These are phyloP conservation scores for Rhodosporidiobolus odoratus DNA, from an alignment of 768 basidiomycete species.

Conservation along the genomic window DNA sequence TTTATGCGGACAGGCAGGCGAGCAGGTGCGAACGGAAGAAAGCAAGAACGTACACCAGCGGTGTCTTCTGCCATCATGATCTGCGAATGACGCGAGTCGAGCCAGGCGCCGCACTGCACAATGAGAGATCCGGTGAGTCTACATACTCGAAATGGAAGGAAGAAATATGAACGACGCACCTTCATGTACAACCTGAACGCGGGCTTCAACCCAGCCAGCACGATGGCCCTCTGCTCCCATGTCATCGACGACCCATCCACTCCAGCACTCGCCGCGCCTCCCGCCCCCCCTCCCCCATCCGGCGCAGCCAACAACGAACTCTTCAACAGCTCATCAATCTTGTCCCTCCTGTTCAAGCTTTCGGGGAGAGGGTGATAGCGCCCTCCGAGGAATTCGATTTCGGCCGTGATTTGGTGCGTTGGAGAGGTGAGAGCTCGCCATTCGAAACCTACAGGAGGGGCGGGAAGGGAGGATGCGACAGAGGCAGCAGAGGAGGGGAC, in stretches of 20 bases:
- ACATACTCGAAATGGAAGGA: background rate
- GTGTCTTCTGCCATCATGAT: background rate
- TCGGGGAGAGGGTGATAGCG: slow-evolving; percentile 63
- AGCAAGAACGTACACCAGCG: background rate
- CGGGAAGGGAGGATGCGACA: slow-evolving; percentile 53
- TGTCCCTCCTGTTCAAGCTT: background rate
- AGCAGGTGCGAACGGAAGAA: background rate
- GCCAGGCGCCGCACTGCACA: background rate
- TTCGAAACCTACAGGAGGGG: slow-evolving; percentile 61
- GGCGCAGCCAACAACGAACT: background rate
- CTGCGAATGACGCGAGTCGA: background rate
- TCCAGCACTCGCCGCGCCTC: background rate
- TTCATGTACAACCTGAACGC: slow-evolving; percentile 9
- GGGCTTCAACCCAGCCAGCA: slow-evolving; percentile 23
- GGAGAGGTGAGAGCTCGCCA: slow-evolving; percentile 64
- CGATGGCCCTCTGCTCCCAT: background rate
- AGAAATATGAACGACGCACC: background rate
- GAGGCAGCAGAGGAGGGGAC: background rate
- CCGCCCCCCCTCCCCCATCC: background rate
- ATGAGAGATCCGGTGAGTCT: background rate
- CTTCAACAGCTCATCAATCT: background rate
- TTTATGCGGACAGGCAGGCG: too few species aligned
- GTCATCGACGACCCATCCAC: background rate
- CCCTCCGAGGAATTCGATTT: slow-evolving; percentile 66
- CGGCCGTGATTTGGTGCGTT: slow-evolving; percentile 62